A percentile compares a stretch with the other conserved stretches of the same genome.
Evolutionary conservation across 306 rosid species (phyloP).

Genomic region (Rosa persica): DNA sequence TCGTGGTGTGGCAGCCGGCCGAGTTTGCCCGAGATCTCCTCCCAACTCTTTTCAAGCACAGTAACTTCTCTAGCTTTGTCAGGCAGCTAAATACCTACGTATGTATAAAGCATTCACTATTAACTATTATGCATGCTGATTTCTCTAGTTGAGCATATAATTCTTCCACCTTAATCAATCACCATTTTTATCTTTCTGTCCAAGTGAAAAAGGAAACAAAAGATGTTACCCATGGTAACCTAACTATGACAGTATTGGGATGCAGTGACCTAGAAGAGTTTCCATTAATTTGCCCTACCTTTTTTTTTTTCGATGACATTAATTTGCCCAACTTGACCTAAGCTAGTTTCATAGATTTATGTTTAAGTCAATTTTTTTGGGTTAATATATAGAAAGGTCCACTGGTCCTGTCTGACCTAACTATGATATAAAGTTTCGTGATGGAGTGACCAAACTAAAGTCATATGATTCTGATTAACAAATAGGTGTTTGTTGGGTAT

Average conservation of each 20-base stretch:
- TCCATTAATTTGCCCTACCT: background rate
- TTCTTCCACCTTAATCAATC: background rate
- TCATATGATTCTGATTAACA: background rate
- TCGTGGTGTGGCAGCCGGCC: slow-evolving; percentile 91
- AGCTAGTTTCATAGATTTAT: background rate
- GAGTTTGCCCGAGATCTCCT: slow-evolving; percentile 94
- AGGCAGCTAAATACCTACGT: slow-evolving; percentile 97
- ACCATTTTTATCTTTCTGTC: background rate
- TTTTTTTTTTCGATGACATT: no score
- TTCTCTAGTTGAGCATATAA: background rate
- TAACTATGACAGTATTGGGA: background rate
- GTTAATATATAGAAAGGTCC: slow-evolving; percentile 10
- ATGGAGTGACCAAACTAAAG: background rate
- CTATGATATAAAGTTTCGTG: background rate
- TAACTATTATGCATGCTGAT: background rate
- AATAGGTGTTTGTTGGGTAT: background rate
- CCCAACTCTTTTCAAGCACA: slow-evolving; percentile 92
- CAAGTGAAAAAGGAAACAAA: background rate
- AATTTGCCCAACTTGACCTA: slow-evolving; percentile 14
- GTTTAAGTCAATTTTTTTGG: background rate
- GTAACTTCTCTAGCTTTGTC: slow-evolving; percentile 96
- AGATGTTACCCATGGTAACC: background rate
- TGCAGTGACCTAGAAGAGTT: no score
- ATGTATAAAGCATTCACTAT: slow-evolving; percentile 28
- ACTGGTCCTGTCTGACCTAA: slow-evolving; percentile 20